Base-by-base conservation (phyloP, 2,329 filamentous ascomycete genomes). In the Alternaria sp. region DNA sequence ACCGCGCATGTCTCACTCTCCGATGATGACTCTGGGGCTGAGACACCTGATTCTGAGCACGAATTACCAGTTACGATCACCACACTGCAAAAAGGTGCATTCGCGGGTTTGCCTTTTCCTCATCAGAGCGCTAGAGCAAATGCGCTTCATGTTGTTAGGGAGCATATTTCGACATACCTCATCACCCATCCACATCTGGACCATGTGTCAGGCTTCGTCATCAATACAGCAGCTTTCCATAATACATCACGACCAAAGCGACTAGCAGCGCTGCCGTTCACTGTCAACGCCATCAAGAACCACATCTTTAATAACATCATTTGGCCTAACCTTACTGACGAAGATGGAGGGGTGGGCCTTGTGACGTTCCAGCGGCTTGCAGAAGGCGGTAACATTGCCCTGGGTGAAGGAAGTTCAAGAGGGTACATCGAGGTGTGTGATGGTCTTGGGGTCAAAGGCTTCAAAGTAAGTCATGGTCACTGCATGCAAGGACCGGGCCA, bases 281-380 rank as follows among this genome's bases (percentile, higher is more conserved):
- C 94, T n/a, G 94, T 99, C 52, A 86, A 92, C 46, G 94, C 94
- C 0, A 89, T 99, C 79, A 98, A 97, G 77, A 88, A 85, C 0
- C 94, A 99, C 79, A 92, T 99, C 61, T 99, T 99, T 83, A 99
- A 99, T 79, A 96, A 97, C 73, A 83, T 97, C 59, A 96, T 98
- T 54, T 99, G 95, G 95, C 95, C 95, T 0, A 99, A 99, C 69
- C 81, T 99, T 39, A 96, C 93, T 0, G 94, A 99, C 73, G 95
- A 99, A 80, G 95, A 97, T 76, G 93, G 94, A 34, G 95, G 95
- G 24, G 94, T 94, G 4, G 95, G 95, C 0, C 85, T 99, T 28
- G 88, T 99, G 34, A 97, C 93, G 0, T 98, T 96, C 70, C 89
- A 93, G 76, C 88, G 95, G 16, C 83, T 99, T 9, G 89, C 92